phyloP scores from a whole-genome alignment of 768 basidiomycete genomes.

The Auricularia auricula-judae region DNA sequence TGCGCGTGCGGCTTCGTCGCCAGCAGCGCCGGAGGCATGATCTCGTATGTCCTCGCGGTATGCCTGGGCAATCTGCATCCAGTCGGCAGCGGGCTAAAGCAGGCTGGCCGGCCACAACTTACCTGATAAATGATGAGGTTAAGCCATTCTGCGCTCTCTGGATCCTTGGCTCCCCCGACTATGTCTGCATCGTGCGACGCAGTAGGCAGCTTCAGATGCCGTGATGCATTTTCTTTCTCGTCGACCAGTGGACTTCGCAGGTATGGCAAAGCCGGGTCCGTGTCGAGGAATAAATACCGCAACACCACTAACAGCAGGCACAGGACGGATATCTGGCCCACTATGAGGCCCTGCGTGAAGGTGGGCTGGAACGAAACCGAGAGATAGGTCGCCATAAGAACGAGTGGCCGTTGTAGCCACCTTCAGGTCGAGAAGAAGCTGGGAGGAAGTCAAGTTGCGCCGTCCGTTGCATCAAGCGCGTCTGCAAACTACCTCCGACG shows the following conservation, averaged over 20 bases:
- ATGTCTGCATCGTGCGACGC: constrained; percentile 28
- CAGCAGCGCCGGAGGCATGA: constrained; percentile 56
- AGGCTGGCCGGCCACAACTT: constrained; percentile 11
- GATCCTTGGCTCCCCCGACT: constrained; percentile 17
- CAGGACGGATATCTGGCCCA: constrained; percentile 86
- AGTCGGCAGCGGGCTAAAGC: background rate
- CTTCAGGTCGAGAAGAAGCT: background rate
- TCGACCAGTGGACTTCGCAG: background rate
- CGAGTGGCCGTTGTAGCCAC: background rate
- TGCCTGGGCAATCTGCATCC: constrained; percentile 50
- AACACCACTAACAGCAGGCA: constrained; percentile 68
- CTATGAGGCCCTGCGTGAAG: constrained; percentile 89
- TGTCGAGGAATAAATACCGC: constrained; percentile 91
- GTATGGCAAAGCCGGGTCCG: constrained; percentile 24
- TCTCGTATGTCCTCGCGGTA: constrained; percentile 72
- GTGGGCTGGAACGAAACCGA: constrained; percentile 70
- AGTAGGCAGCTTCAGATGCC: constrained; percentile 38
- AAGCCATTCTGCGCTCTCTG: constrained; percentile 86
- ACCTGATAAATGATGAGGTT: constrained; percentile 80
- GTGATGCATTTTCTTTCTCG: constrained; percentile 42
- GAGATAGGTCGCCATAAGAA: background rate
- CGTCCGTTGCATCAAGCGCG: background rate
- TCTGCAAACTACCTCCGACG: background rate
- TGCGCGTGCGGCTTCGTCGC: constrained; percentile 72
- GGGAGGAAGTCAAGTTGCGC: background rate